Percentiles rank a stretch among this genome's conserved stretches.
These are phyloP conservation scores for Heritiera littoralis DNA, from an alignment of 345 rosid genomes.

Conservation along the genomic window DNA sequence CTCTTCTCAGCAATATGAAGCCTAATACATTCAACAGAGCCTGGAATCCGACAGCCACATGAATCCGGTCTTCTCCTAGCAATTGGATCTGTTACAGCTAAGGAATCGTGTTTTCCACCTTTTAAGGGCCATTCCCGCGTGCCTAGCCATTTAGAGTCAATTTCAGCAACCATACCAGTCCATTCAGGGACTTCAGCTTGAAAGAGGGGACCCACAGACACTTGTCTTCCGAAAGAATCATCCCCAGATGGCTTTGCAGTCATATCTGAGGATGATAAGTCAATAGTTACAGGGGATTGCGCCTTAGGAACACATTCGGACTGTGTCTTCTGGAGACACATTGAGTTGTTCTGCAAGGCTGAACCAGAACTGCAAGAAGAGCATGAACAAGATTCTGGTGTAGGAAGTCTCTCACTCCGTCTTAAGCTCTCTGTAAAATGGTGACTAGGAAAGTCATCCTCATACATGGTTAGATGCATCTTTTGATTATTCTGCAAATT, in stretches of 20 bases:
- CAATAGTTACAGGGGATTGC: conserved; percentile 17
- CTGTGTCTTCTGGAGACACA: conserved; percentile 21
- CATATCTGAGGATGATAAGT: conserved; percentile 21
- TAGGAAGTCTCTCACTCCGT: conserved; percentile 30
- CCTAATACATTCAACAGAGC: conserved; percentile 59
- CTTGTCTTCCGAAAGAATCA: conserved; percentile 25
- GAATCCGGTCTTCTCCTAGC: conserved; percentile 61
- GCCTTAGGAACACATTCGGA: not conserved
- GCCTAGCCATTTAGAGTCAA: conserved; percentile 76
- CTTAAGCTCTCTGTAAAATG: conserved; percentile 41
- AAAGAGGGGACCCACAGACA: conserved; percentile 51
- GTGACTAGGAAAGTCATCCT: conserved; percentile 27
- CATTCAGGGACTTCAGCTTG: conserved; percentile 76
- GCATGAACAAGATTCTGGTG: conserved; percentile 28
- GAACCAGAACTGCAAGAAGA: conserved; percentile 39
- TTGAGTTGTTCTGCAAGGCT: conserved; percentile 27
- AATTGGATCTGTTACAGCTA: conserved; percentile 33
- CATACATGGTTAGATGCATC: conserved; percentile 62
- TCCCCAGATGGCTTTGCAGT: conserved; percentile 19
- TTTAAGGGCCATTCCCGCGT: conserved; percentile 52
- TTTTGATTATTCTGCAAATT: conserved; percentile 54
- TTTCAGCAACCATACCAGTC: conserved; percentile 47
- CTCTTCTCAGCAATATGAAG: conserved; percentile 73
- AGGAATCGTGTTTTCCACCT: conserved; percentile 17
- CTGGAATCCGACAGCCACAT: conserved; percentile 55